Percentiles rank a stretch among this genome's conserved stretches.
These are phyloP conservation scores for Saccharomyces jurei DNA, from an alignment of 805 yeast genomes.

Conservation along the genomic window DNA sequence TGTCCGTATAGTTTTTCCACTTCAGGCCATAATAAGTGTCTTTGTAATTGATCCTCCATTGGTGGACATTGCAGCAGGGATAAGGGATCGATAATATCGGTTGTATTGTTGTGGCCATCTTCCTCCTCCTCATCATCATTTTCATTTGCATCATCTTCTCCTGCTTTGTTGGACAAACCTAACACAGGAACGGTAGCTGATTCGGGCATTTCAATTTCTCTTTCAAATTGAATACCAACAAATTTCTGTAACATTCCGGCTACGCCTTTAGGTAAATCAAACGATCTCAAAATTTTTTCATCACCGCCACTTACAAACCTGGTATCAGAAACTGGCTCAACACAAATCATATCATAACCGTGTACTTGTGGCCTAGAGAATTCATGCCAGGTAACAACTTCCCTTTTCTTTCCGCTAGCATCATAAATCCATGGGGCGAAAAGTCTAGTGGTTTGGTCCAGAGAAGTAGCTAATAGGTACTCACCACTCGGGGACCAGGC, in stretches of 20 bases:
- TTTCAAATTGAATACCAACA: conserved; percentile 36
- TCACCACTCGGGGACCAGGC: conserved; percentile 65
- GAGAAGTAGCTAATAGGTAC: conserved; percentile 66
- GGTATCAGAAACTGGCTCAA: conserved; percentile 50
- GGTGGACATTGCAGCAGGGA: conserved; percentile 46
- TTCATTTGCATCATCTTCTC: conserved; percentile 40
- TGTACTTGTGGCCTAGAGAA: conserved; percentile 96
- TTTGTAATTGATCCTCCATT: conserved; percentile 80
- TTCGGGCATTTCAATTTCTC: conserved; percentile 48
- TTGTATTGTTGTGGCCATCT: conserved; percentile 34
- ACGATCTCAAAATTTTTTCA: conserved; percentile 83
- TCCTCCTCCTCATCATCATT: conserved; percentile 33
- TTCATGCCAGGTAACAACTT: conserved; percentile 63
- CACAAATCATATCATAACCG: conserved; percentile 91
- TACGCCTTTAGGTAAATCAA: conserved; percentile 79
- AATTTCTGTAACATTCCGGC: conserved; percentile 50
- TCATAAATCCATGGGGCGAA: conserved; percentile 53
- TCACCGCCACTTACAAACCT: conserved; percentile 90
- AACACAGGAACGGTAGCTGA: conserved; percentile 87
- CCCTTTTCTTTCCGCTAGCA: conserved; percentile 27
- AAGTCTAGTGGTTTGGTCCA: conserved; percentile 89
- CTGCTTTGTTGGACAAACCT: conserved; percentile 89
- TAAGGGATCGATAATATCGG: conserved; percentile 41
- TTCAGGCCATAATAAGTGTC: conserved; percentile 93
- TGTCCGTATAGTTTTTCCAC: conserved; percentile 92